Base-by-base conservation (phyloP, 345 rosid species). In the Hibiscus syriacus region DNA sequence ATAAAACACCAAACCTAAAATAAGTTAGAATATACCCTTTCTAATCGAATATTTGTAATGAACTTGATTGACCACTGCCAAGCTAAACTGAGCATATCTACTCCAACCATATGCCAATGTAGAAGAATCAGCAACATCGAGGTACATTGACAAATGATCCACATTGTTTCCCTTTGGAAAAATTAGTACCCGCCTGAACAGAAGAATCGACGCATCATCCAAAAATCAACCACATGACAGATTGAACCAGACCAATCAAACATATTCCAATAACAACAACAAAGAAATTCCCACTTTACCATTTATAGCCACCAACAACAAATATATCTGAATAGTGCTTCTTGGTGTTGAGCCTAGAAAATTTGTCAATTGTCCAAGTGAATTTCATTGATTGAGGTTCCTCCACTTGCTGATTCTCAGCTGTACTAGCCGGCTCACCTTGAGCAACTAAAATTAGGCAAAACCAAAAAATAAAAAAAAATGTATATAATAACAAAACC, bases 111-210 rank as follows among this genome's bases (percentile, higher is more conserved):
- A 86, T 0, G 98, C 87, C 84, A 94, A 72, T 19, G 76, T 72
- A 0, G 80, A 17, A 3, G 97, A 87, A 69, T 91, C 98, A 0
- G 96, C 96, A 75, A 91, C 99, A 80, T 91, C 97, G 74, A 94
- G 76, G 72, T 94, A 94, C 95, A 93, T 82, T 23, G 97, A 91
- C 83, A 94, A 70, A 79, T 94, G 88, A 71, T 90, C 99, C 68
- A 87, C 97, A 74, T 94, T 91, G 86, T 94, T 94, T 71, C 99
- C 99, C 70, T 87, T 90, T 2, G 99, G 97, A 43, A 94, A 94
- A 53, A 84, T 84, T 72, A 93, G 83, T 72, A 91, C 72, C 74
- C 95, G 85, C 99, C 96, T 94, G 82, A 67, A 38, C 36, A 55
- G 36, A 67, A 49, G 65, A 57, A 41, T 26, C 73, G 76, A 41